A percentile compares a stretch with the other conserved stretches of the same genome.
These are phyloP conservation scores for Uncinocarpus reesii DNA, from an alignment of 2,329 filamentous ascomycete species.

Conservation along the genomic window DNA sequence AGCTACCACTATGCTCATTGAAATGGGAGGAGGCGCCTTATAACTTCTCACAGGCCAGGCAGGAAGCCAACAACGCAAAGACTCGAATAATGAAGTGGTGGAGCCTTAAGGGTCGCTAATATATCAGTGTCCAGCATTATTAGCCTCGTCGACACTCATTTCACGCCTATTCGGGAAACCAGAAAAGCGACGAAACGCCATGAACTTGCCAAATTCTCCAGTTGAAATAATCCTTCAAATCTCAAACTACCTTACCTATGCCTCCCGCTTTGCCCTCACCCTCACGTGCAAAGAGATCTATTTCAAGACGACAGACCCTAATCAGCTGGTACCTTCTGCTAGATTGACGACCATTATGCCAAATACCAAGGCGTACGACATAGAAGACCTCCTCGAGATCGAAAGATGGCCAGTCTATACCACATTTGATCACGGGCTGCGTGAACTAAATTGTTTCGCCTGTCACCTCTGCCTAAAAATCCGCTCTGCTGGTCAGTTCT, in stretches of 20 bases:
- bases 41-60: too few relatives aligned
- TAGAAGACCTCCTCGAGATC: constrained; percentile 5
- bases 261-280: background rate
- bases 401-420: constrained; percentile 5
- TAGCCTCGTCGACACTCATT: too few relatives aligned
- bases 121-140: too few relatives aligned
- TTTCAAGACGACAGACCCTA: background rate
- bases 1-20: too few relatives aligned
- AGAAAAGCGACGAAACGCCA: too few relatives aligned
- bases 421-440: background rate
- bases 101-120: too few relatives aligned
- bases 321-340: background rate
- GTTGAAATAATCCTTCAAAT: background rate
- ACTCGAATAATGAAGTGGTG: too few relatives aligned
- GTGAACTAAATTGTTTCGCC: background rate
- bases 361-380: background rate
- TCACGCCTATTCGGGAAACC: too few relatives aligned
- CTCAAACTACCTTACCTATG: background rate
- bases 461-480: background rate
- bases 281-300: constrained; percentile 3
- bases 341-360: too few relatives aligned
- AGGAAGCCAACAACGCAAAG: too few relatives aligned
- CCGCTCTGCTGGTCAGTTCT: background rate
- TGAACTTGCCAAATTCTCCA: background rate
- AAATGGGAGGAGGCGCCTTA: too few relatives aligned